phyloP scores from a whole-genome alignment of 2,329 filamentous ascomycete genomes.

The Exserohilum rostratum region DNA sequence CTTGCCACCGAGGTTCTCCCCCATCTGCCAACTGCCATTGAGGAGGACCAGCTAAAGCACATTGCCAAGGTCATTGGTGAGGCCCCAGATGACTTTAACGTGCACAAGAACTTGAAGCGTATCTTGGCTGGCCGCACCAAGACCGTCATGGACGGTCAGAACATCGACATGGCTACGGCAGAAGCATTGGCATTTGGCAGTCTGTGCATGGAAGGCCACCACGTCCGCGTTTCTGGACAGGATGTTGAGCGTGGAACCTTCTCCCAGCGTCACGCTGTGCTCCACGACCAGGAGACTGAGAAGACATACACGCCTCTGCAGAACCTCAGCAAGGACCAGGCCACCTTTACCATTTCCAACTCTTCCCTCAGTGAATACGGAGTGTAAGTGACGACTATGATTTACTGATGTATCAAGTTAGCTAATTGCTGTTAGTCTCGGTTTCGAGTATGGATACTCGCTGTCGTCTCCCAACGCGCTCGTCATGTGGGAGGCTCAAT shows the following conservation, averaged over 20 bases:
- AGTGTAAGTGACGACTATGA: slow-evolving; percentile 55
- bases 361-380: slow-evolving; percentile 81
- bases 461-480: slow-evolving; percentile 94
- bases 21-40: slow-evolving; percentile 85
- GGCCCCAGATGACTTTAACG: slow-evolving; percentile 81
- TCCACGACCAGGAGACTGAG: slow-evolving; percentile 97
- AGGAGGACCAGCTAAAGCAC: slow-evolving; percentile 73
- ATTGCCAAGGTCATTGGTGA: slow-evolving; percentile 81
- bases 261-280: slow-evolving; percentile 94
- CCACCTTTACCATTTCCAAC: slow-evolving; percentile 95
- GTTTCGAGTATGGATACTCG: slow-evolving; percentile 99
- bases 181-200: slow-evolving; percentile 95
- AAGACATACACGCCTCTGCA: slow-evolving; percentile 91
- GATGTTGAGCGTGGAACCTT: slow-evolving; percentile 99
- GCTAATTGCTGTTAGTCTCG: slow-evolving; percentile 65
- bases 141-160: slow-evolving; percentile 87
- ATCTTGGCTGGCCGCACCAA: slow-evolving; percentile 90
- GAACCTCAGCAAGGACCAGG: slow-evolving; percentile 87
- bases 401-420: neutral
- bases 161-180: slow-evolving; percentile 96
- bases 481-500: slow-evolving; percentile 99
- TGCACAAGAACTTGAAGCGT: slow-evolving; percentile 96
- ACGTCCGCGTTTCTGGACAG: slow-evolving; percentile 96
- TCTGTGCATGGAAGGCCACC: slow-evolving; percentile 89
- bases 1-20: slow-evolving; percentile 91